phyloP scores from a whole-genome alignment of 1,284 basidiomycete genomes.

The Phenoliferia sp. region DNA sequence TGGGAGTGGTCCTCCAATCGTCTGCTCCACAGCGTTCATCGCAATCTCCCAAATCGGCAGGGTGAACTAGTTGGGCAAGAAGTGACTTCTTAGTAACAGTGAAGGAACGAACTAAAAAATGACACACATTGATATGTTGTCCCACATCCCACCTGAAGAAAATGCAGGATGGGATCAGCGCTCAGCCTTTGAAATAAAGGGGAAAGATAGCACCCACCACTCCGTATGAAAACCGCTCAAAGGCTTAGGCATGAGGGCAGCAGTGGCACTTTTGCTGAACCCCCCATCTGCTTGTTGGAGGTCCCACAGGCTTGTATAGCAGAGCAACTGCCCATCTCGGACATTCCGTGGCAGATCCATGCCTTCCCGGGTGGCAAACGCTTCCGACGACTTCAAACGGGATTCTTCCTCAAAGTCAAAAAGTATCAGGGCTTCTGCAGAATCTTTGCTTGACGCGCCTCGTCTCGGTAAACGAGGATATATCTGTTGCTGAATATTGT shows the following conservation, averaged over 20 bases:
- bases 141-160: slow-evolving; percentile 22
- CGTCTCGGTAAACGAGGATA: not conserved
- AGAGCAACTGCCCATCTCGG: slow-evolving; percentile 16
- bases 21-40: not conserved
- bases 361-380: slow-evolving; percentile 8
- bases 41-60: slow-evolving; percentile 26
- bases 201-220: not conserved
- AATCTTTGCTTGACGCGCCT: not conserved
- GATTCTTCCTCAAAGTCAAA: slow-evolving; percentile 16
- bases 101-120: not conserved
- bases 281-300: slow-evolving; percentile 8
- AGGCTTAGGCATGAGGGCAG: not conserved
- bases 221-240: slow-evolving; percentile 2
- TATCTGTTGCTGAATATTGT: slow-evolving; percentile 26
- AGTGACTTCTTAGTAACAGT: not conserved
- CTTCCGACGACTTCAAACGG: slow-evolving; percentile 4
- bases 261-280: not conserved
- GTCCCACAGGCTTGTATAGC: slow-evolving; percentile 28
- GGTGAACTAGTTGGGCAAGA: slow-evolving; percentile 10
- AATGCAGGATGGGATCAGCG: not conserved
- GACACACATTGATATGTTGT: slow-evolving; percentile 25
- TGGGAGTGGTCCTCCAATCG: slow-evolving; percentile 9
- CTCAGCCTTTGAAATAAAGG: not conserved
- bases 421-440: slow-evolving; percentile 11
- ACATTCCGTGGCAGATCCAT: slow-evolving; percentile 17